Evolutionary conservation across 2,329 filamentous ascomycete species (phyloP).

Genomic region (Aspergillus texensis): DNA sequence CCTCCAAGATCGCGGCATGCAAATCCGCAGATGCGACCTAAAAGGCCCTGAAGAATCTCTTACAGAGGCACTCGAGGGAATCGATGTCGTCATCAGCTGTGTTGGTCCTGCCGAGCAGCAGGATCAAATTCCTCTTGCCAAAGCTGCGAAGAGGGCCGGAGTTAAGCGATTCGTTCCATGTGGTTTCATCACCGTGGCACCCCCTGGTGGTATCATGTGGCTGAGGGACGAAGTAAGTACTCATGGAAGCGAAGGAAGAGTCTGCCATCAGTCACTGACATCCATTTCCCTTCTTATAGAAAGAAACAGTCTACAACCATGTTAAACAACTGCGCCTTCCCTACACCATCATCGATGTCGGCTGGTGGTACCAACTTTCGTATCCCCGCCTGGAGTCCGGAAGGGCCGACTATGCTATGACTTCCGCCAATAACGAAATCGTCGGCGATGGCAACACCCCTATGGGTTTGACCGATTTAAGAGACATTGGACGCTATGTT

Average conservation of each 20-base stretch:
- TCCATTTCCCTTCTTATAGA: slow-evolving; percentile 34
- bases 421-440: slow-evolving; percentile 40
- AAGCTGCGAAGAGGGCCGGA: slow-evolving; percentile 53
- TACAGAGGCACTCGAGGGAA: slow-evolving; percentile 43
- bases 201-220: slow-evolving; percentile 49
- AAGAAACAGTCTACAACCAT: slow-evolving; percentile 55
- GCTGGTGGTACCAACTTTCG: slow-evolving; percentile 60
- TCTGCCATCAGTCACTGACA: slow-evolving; percentile 8
- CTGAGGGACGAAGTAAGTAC: slow-evolving; percentile 43
- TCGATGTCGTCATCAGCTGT: slow-evolving; percentile 51
- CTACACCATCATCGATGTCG: slow-evolving; percentile 61
- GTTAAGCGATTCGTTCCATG: slow-evolving; percentile 58
- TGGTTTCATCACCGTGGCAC: slow-evolving; percentile 51
- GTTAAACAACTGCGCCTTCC: slow-evolving; percentile 53
- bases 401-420: slow-evolving; percentile 48
- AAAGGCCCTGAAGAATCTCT: slow-evolving; percentile 46
- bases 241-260: not conserved
- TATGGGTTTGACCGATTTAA: slow-evolving; percentile 51
- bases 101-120: slow-evolving; percentile 40
- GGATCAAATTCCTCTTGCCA: slow-evolving; percentile 51
- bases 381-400: slow-evolving; percentile 51
- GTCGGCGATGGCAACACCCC: slow-evolving; percentile 50
- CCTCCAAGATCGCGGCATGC: slow-evolving; percentile 48
- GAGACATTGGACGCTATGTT: slow-evolving; percentile 58
- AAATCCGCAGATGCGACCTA: slow-evolving; percentile 49